Conservation (phyloP, 768 basidiomycete species). For the Trichaptum fuscoviolaceum region DNA sequence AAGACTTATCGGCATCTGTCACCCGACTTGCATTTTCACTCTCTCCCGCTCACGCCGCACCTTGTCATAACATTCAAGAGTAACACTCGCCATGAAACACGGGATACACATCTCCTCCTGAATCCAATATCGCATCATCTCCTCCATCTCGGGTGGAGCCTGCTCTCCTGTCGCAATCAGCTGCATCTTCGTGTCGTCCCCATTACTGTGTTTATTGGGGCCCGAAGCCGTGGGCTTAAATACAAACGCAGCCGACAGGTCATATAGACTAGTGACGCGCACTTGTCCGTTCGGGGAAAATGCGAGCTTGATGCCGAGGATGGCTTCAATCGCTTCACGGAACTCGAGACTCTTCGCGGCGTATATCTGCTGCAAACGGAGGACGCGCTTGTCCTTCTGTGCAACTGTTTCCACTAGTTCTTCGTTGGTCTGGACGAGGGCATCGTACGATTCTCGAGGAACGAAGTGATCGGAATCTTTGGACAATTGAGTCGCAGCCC, state of each 20-base stretch:
- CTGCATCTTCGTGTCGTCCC: slow-evolving; percentile 55
- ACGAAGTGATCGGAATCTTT: slow-evolving; percentile 41
- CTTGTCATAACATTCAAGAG: slow-evolving; percentile 82
- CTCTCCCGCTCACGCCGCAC: slow-evolving; percentile 37
- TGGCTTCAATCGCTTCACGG: slow-evolving; percentile 81
- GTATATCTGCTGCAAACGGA: slow-evolving; percentile 84
- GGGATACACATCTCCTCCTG: slow-evolving; percentile 81
- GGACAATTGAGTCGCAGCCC: not conserved
- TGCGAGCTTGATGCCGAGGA: slow-evolving; percentile 86
- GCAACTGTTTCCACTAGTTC: slow-evolving; percentile 59
- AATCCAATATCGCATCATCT: slow-evolving; percentile 82
- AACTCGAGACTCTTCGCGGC: slow-evolving; percentile 84
- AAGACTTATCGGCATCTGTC: not conserved
- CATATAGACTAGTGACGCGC: slow-evolving; percentile 86
- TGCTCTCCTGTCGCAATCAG: slow-evolving; percentile 70
- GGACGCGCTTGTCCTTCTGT: slow-evolving; percentile 78
- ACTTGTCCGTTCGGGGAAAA: slow-evolving; percentile 91
- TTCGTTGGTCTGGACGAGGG: slow-evolving; percentile 59
- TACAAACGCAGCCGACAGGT: slow-evolving; percentile 80
- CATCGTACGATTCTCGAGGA: slow-evolving; percentile 76
- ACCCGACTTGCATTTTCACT: not conserved
- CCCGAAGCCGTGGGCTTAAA: slow-evolving; percentile 57
- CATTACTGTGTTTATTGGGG: slow-evolving; percentile 24
- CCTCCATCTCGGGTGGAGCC: slow-evolving; percentile 67
- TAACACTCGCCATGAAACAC: slow-evolving; percentile 84